A percentile compares a stretch with the other conserved stretches of the same genome.
These are phyloP conservation scores for Hortaea sp. DNA, from an alignment of 2,329 filamentous ascomycete species.

Conservation along the genomic window DNA sequence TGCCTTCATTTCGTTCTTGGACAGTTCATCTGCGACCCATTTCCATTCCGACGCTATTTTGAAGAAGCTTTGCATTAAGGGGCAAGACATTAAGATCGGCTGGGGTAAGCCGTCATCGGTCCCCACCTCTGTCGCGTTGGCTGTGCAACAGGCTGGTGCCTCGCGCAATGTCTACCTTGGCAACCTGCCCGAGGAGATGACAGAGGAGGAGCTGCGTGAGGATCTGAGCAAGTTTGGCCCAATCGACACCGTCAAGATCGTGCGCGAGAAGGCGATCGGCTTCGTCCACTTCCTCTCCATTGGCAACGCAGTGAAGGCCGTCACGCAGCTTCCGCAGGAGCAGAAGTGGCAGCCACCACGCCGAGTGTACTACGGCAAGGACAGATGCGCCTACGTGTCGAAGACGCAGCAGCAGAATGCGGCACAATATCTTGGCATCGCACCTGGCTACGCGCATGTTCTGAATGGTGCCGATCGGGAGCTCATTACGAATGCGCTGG, in stretches of 20 bases:
- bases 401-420: slow-evolving; percentile 99
- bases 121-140: slow-evolving; percentile 90
- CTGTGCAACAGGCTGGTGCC: slow-evolving; percentile 92
- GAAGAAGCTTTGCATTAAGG: slow-evolving; percentile 98
- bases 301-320: slow-evolving; percentile 95
- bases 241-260: slow-evolving; percentile 95
- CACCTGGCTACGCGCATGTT: slow-evolving; percentile 91
- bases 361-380: slow-evolving; percentile 97
- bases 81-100: slow-evolving; percentile 98
- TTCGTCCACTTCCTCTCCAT: slow-evolving; percentile 98
- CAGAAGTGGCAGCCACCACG: slow-evolving; percentile 92
- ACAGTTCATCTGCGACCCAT: slow-evolving; percentile 93
- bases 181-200: slow-evolving; percentile 80
- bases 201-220: slow-evolving; percentile 85
- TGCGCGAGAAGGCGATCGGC: slow-evolving; percentile 93
- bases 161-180: slow-evolving; percentile 96
- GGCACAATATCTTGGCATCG: slow-evolving; percentile 93
- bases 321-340: slow-evolving; percentile 91
- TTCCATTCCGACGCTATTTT: slow-evolving; percentile 99
- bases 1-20: slow-evolving; percentile 97
- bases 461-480: slow-evolving; percentile 93
- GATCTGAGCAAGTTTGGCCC: slow-evolving; percentile 93
- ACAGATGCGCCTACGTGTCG: slow-evolving; percentile 94
- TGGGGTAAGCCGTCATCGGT: slow-evolving; percentile 99
- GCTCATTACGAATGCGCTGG: slow-evolving; percentile 88